phyloP scores from a whole-genome alignment of 192 early-diverging fungal genomes.

The Phlyctochytrium planicorne region DNA sequence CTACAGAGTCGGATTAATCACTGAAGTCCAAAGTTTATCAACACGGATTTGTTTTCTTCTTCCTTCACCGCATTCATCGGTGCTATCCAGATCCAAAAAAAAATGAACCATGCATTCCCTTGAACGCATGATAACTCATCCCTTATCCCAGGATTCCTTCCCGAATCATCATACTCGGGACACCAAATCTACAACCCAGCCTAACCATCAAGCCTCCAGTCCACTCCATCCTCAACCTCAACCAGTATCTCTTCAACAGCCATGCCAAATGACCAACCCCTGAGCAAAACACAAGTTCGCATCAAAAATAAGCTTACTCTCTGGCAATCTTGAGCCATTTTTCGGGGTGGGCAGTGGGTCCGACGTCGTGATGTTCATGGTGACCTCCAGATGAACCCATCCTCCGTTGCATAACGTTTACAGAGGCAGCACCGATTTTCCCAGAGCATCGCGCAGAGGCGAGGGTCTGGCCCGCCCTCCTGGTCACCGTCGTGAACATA shows the following conservation, averaged over 20 bases:
- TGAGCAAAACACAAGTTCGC: too few species aligned
- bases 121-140: not conserved
- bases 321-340: slow-evolving; percentile 27
- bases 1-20: slow-evolving; percentile 15
- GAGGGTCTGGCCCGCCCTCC: too few species aligned
- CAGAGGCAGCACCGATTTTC: too few species aligned
- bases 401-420: too few species aligned
- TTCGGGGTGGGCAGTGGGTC: slow-evolving; percentile 4
- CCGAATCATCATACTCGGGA: not conserved
- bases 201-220: not conserved
- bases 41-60: not conserved
- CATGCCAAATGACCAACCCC: too few species aligned
- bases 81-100: not conserved
- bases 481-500: too few species aligned
- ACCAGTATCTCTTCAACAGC: not conserved
- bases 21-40: not conserved
- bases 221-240: not conserved
- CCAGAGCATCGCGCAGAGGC: too few species aligned
- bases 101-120: not conserved
- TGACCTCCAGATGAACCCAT: too few species aligned
- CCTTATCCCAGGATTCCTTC: not conserved
- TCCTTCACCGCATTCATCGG: not conserved
- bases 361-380: not conserved
- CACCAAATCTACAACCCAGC: not conserved
- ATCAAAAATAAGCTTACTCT: slow-evolving; percentile 19